Conservation (phyloP, 768 basidiomycete species). For the Sistotremastrum niveocremeum region DNA sequence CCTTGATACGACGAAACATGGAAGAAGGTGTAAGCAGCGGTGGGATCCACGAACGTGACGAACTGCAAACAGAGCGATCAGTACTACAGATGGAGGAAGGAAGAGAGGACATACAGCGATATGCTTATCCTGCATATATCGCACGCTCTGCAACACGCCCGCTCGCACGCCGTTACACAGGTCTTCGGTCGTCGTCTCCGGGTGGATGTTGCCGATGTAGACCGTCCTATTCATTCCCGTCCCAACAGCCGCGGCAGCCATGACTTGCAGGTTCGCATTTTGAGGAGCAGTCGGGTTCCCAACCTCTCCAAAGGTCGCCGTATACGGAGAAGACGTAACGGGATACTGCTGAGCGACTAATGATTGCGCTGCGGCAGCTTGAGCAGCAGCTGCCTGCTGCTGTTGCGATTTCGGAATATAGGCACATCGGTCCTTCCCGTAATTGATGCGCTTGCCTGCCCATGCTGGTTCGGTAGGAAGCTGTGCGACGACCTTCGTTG, state of each 20-base stretch:
- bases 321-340: constrained; percentile 16
- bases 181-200: constrained; percentile 90
- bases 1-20: constrained; percentile 85
- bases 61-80: constrained; percentile 36
- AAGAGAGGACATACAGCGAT: constrained; percentile 57
- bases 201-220: constrained; percentile 92
- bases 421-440: constrained; percentile 96
- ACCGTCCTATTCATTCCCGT: constrained; percentile 81
- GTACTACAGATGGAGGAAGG: not conserved
- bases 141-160: constrained; percentile 89
- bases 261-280: not conserved
- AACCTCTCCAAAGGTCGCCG: too few relatives aligned
- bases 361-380: constrained; percentile 73
- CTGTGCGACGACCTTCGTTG: constrained; percentile 94
- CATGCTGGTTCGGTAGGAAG: constrained; percentile 85
- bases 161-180: constrained; percentile 93
- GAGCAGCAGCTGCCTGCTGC: constrained; percentile 75
- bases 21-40: constrained; percentile 87
- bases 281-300: too few relatives aligned
- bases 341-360: constrained; percentile 37
- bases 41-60: constrained; percentile 90
- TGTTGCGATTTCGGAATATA: constrained; percentile 95
- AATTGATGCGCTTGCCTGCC: constrained; percentile 95
- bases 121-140: constrained; percentile 95
- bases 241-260: constrained; percentile 17